Evolutionary conservation across 73 alveolate genomes (phyloP).

Genomic region (Symbiodinium pilosum): DNA sequence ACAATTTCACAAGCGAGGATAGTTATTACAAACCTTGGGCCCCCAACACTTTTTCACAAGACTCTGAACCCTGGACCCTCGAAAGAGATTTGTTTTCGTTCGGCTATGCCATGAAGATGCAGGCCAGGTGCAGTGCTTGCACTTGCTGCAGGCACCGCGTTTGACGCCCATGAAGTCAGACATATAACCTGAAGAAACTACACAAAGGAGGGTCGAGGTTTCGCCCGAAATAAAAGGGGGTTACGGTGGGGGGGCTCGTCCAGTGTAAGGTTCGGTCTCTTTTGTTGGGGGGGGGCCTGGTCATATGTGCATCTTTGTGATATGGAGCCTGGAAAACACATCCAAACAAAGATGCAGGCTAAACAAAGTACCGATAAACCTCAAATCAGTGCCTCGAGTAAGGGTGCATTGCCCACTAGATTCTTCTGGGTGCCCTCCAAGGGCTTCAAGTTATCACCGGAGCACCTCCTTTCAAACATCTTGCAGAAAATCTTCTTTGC

Average conservation of each 20-base stretch:
- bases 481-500: too few species aligned
- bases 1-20: too few species aligned
- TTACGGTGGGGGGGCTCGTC: neutral
- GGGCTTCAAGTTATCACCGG: too few species aligned
- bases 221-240: neutral
- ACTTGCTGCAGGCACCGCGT: constrained; percentile 75
- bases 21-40: too few species aligned
- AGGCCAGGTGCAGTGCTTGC: constrained; percentile 43
- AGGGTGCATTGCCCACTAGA: neutral
- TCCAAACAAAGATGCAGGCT: neutral
- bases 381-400: neutral
- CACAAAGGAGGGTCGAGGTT: neutral
- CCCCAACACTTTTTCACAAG: too few species aligned
- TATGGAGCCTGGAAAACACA: neutral
- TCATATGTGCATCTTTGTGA: neutral
- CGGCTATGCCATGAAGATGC: too few species aligned
- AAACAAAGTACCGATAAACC: neutral
- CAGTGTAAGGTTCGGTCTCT: neutral
- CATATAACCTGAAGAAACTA: constrained; percentile 61
- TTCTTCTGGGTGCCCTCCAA: neutral
- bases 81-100: too few species aligned
- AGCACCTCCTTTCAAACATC: too few species aligned
- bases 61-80: too few species aligned
- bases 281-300: neutral
- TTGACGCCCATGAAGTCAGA: constrained; percentile 88